Base-by-base conservation (phyloP, 225 moss, liverwort and hornwort genomes). In the Neckera pumila region DNA sequence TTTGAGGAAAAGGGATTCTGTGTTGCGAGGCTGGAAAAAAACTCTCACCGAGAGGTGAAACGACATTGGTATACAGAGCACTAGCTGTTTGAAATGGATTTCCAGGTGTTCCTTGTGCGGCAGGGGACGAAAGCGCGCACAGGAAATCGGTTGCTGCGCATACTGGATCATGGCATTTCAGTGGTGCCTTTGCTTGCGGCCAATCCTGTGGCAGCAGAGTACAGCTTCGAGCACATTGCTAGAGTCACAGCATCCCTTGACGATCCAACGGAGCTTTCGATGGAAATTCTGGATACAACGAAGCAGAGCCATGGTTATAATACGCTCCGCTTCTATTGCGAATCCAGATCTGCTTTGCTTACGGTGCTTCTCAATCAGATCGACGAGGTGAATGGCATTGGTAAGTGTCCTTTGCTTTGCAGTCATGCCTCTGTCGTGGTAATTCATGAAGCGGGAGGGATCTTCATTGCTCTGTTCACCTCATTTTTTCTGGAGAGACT, bases 351-450 rank as follows among this genome's bases (percentile, higher is more conserved):
- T 89, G 94, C 96, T 87, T 93, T 99, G 58, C 91, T 99, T 31
- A 99, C 96, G 76, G 96, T 96, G 64, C 96, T 99, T 33, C 92
- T 95, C 83, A 99, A 99, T 87, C 95, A 95, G 84, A 84, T 97
- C 90, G 97, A 99, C 82, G 98, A 99, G 91, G 95, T 96, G 47
- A 99, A 99, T 90, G 98, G 98, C 91, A 99, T 99, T 90, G 98
- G 98, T 99, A 91, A 93, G 90, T 77, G 83, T 62, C 53, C 17
- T 64, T 58, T 82, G 67, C 60, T 72, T 75, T 73, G 86, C n/a
- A 80, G 67, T 87, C n/a, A 58, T 86, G 86, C 38, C 34, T 84
- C 64, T 86, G 60, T 67, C 65, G 33, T 85, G 25, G 42, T 53
- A 85, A 81, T 84, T 76, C 80, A 31, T 84, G 60, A 76, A 76